These are phyloP conservation scores for Lentinus brumalis DNA, from an alignment of 768 basidiomycete species.

Conservation along the genomic window DNA sequence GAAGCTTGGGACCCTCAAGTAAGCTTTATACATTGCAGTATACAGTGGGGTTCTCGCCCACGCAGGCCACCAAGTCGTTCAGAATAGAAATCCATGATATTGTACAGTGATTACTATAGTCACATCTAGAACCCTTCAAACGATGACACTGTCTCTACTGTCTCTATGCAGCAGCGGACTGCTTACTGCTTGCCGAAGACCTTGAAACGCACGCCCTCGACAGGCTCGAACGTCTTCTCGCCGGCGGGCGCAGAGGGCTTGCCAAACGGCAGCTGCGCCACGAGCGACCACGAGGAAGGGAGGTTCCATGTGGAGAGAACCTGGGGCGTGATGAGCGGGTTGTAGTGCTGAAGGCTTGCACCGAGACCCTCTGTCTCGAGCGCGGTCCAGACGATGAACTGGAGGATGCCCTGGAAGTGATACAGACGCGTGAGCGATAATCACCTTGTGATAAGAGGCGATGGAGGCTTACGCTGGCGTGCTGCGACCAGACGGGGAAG, in stretches of 20 bases:
- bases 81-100: neutral
- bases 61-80: no score
- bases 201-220: constrained; percentile 25
- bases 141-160: neutral
- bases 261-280: constrained; percentile 25
- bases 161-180: no score
- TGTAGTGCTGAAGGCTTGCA: constrained; percentile 27
- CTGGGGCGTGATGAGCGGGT: constrained; percentile 23
- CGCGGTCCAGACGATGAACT: constrained; percentile 26
- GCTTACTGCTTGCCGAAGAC: constrained; percentile 20
- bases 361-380: constrained; percentile 26
- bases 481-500: constrained; percentile 25
- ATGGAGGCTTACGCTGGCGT: constrained; percentile 14
- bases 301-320: constrained; percentile 23
- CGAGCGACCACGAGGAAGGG: constrained; percentile 21
- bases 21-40: neutral
- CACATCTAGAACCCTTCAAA: neutral
- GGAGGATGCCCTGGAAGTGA: constrained; percentile 18
- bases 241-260: constrained; percentile 19
- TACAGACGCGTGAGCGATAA: neutral
- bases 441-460: neutral
- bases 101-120: neutral
- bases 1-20: neutral
- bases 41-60: no score
- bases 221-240: constrained; percentile 20